phyloP scores from a whole-genome alignment of 257 asterid genomes.

The Plantago ovata region DNA sequence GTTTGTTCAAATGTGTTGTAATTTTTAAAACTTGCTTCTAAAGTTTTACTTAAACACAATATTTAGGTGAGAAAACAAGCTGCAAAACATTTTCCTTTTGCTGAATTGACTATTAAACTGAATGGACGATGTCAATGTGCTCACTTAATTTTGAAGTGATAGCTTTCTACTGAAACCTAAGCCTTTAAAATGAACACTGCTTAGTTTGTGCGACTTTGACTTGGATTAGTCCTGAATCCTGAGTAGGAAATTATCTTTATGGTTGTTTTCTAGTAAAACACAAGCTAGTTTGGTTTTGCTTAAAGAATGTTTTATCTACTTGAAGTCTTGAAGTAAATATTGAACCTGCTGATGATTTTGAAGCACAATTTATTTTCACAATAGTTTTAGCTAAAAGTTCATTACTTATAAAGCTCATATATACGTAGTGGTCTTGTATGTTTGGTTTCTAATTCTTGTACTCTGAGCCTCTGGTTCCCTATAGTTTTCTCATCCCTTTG shows the following conservation, averaged over 20 bases:
- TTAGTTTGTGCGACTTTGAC: not conserved
- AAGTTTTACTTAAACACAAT: not conserved
- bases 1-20: constrained; percentile 5
- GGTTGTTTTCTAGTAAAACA: not conserved
- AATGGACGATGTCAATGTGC: too few relatives aligned
- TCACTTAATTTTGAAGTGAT: too few relatives aligned
- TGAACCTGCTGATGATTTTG: too few relatives aligned
- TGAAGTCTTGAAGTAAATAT: constrained; percentile 4
- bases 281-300: not conserved
- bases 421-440: not conserved
- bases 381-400: not conserved
- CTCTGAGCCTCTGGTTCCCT: constrained; percentile 1
- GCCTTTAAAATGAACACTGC: not conserved
- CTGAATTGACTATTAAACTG: too few relatives aligned
- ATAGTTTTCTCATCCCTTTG: constrained; percentile 7
- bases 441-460: too few relatives aligned
- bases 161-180: too few relatives aligned
- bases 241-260: not conserved
- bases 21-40: constrained; percentile 2
- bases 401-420: not conserved
- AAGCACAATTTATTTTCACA: too few relatives aligned
- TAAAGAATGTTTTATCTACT: not conserved
- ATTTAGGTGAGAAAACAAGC: not conserved
- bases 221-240: not conserved
- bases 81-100: not conserved